Evolutionary conservation across 352 stramenopile genomes (phyloP), one percentile per base, ranked within the genome.

Genomic region (Phytophthora pseudosyringae): DNA sequence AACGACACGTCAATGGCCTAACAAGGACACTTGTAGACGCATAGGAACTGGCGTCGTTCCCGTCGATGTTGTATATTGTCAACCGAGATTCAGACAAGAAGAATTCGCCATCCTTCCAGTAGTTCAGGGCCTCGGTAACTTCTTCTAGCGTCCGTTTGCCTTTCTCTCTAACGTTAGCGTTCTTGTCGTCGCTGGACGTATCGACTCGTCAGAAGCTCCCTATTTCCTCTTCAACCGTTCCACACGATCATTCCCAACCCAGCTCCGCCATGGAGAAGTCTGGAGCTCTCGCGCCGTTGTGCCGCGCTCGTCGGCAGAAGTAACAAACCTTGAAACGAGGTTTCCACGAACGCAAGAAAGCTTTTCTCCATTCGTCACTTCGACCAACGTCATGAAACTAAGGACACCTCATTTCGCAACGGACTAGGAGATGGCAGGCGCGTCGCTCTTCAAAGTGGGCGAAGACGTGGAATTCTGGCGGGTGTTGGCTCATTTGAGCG

Each of bases 401-500:
- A 21, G 21, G 21, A 21, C 1, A 21, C 21, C 15, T 68, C 45
- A 68, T 48, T 68, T 45, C 38, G 3, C 10, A 68, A 68, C 29
- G 2, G 25, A 15, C n/a, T 12, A 35, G 21, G 21, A 21, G 32
- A 75, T 75, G 67, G 67, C 18, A 33, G 50, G 59, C 49, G 47
- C 47, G 32, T 88, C 81, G 32, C 62, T 87, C n/a, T 88, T 90
- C 56, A 53, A 66, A 56, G 75, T 88, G 11, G 79, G 79, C 32
- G 66, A 86, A 11, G 81, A 82, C 60, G 73, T 90, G 3, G 78
- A 84, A 51, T 71, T 86, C 40, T 78, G 68, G 77, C 69, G 75
- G 28, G 64, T 90, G 49, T 59, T 88, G 12, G 48, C 31, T 31
- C 67, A 83, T 52, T 58, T 89, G 44, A 84, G 73, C 45, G 26